A percentile compares a stretch with the other conserved stretches of the same genome.
Conservation (phyloP, 2,329 filamentous ascomycete species). For the Epichloe glyceriae region DNA sequence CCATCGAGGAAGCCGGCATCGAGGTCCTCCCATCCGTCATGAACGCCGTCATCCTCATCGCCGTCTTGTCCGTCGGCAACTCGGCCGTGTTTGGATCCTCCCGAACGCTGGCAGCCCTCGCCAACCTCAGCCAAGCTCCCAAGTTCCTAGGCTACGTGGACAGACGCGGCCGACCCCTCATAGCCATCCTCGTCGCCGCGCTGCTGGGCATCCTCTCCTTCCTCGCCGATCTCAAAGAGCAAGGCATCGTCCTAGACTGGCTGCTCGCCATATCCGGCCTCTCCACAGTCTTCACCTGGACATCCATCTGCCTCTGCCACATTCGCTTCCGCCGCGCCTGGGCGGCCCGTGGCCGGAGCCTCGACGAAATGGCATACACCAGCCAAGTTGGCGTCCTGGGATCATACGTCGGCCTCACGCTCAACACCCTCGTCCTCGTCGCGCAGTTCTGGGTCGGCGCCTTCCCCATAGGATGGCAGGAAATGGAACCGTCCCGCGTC, state of each 20-base stretch:
- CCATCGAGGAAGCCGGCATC: conserved; percentile 76
- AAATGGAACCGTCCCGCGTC: conserved; percentile 30
- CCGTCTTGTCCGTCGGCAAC: conserved; percentile 83
- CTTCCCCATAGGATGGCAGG: conserved; percentile 52
- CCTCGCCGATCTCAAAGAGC: conserved; percentile 51
- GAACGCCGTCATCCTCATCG: conserved; percentile 89
- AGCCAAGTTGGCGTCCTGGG: conserved; percentile 69
- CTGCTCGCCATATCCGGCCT: conserved; percentile 63
- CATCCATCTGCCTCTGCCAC: conserved; percentile 76
- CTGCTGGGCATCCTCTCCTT: conserved; percentile 59
- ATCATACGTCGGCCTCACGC: conserved; percentile 64
- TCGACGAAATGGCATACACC: conserved; percentile 67
- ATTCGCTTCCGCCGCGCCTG: conserved; percentile 85
- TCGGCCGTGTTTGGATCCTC: conserved; percentile 86
- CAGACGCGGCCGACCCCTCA: conserved; percentile 65
- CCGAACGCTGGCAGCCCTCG: conserved; percentile 76
- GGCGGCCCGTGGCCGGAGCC: conserved; percentile 52
- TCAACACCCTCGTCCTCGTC: conserved; percentile 64
- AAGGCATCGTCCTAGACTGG: conserved; percentile 61
- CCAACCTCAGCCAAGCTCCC: conserved; percentile 77
- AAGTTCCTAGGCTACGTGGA: conserved; percentile 69
- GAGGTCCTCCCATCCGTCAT: conserved; percentile 71
- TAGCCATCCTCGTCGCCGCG: conserved; percentile 57
- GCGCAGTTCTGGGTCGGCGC: conserved; percentile 85
- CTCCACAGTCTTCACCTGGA: conserved; percentile 68